Conservation (phyloP, 202 grass and related monocot species). For the Zoysia matrella region DNA sequence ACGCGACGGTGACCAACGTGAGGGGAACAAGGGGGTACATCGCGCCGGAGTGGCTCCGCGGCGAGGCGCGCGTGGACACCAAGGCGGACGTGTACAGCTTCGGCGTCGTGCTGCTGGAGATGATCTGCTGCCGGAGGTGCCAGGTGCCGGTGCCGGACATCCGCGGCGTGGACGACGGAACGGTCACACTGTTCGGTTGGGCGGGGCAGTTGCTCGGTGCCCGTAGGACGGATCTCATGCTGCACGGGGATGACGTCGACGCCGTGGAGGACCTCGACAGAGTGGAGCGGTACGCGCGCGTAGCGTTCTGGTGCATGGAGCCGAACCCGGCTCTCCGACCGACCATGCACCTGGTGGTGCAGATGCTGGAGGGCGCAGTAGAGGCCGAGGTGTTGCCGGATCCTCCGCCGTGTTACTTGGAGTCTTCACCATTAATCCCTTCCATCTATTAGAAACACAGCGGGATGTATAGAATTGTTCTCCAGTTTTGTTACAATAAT, state of each 20-base stretch:
- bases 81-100: constrained; percentile 69
- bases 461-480: too few relatives aligned
- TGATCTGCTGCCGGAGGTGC: constrained; percentile 53
- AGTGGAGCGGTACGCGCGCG: constrained; percentile 43
- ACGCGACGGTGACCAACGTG: constrained; percentile 46
- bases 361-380: constrained; percentile 24
- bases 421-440: background rate
- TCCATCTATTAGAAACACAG: background rate
- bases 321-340: constrained; percentile 42
- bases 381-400: background rate
- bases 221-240: constrained; percentile 29
- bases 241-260: background rate
- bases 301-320: constrained; percentile 53
- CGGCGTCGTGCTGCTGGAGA: constrained; percentile 54
- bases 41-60: constrained; percentile 61
- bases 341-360: constrained; percentile 41
- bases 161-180: background rate
- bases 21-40: constrained; percentile 67
- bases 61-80: constrained; percentile 39
- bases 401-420: background rate
- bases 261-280: constrained; percentile 5
- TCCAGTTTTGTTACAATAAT: too few relatives aligned
- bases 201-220: constrained; percentile 36
- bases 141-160: background rate
- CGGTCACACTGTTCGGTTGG: constrained; percentile 39